Conservation (phyloP, 225 moss, liverwort and hornwort species). For the Marchantia paleacea region DNA sequence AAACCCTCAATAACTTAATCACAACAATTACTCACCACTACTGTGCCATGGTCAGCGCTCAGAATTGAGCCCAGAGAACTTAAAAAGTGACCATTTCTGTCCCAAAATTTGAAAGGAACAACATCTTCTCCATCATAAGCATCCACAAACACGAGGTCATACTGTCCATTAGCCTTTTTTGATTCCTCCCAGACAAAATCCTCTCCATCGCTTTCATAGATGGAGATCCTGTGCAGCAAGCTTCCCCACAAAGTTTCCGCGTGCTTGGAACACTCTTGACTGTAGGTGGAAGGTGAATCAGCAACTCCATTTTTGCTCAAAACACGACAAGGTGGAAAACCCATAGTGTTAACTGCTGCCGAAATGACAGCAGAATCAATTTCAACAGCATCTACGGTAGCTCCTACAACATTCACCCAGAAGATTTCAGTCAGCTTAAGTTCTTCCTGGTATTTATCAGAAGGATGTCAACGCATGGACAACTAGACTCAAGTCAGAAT, state of each 20-base stretch:
- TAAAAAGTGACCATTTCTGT: constrained; percentile 64
- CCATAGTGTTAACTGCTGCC: constrained; percentile 80
- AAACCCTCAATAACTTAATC: too few relatives aligned
- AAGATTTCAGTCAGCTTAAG: not conserved
- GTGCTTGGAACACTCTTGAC: not conserved
- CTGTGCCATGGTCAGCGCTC: constrained; percentile 79
- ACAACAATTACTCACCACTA: constrained; percentile 53
- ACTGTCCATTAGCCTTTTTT: constrained; percentile 34
- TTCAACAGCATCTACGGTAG: constrained; percentile 81
- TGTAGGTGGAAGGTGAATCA: not conserved
- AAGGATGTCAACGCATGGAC: not conserved
- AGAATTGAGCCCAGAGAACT: constrained; percentile 53
- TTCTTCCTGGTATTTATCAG: not conserved
- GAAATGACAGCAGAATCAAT: constrained; percentile 78
- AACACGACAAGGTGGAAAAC: constrained; percentile 65
- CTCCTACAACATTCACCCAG: constrained; percentile 47
- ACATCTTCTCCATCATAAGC: constrained; percentile 87
- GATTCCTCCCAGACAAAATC: constrained; percentile 54
- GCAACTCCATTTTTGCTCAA: constrained; percentile 14
- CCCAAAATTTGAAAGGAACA: constrained; percentile 72
- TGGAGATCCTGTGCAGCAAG: constrained; percentile 46
- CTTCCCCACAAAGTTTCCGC: constrained; percentile 51
- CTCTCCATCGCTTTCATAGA: constrained; percentile 76
- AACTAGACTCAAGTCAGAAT: too few relatives aligned
- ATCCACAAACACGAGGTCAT: constrained; percentile 89